These are phyloP conservation scores for Lactarius trivialis DNA, from an alignment of 768 basidiomycete species.

Conservation along the genomic window DNA sequence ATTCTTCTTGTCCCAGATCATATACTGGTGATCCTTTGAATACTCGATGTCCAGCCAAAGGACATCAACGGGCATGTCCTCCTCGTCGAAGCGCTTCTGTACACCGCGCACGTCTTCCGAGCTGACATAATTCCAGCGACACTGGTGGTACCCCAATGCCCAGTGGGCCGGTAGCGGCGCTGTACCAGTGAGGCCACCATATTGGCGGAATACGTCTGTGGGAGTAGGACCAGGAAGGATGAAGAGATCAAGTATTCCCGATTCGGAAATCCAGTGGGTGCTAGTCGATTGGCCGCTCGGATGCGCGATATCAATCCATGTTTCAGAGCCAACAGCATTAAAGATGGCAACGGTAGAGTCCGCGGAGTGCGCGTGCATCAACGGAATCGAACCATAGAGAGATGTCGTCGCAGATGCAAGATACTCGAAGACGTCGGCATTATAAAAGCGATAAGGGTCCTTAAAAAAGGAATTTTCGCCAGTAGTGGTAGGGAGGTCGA, in stretches of 20 bases:
- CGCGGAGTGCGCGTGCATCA: slow-evolving; percentile 88
- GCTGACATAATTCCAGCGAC: slow-evolving; percentile 96
- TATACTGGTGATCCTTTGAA: slow-evolving; percentile 89
- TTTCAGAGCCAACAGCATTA: slow-evolving; percentile 82
- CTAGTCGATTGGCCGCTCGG: slow-evolving; percentile 59
- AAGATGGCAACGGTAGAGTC: slow-evolving; percentile 88
- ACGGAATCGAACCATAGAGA: slow-evolving; percentile 86
- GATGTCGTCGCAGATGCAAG: slow-evolving; percentile 70
- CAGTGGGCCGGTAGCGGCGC: slow-evolving; percentile 86
- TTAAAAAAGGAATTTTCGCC: slow-evolving; percentile 70
- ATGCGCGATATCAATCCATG: slow-evolving; percentile 89
- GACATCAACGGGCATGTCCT: slow-evolving; percentile 91
- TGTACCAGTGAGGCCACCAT: slow-evolving; percentile 76
- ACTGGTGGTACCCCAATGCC: slow-evolving; percentile 94
- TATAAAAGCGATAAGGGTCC: slow-evolving; percentile 94
- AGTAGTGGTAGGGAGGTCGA: slow-evolving; percentile 83
- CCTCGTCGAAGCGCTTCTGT: slow-evolving; percentile 84
- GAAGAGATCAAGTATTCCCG: slow-evolving; percentile 92
- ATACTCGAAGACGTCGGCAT: slow-evolving; percentile 96
- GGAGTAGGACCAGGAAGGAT: slow-evolving; percentile 89
- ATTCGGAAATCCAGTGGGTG: slow-evolving; percentile 98
- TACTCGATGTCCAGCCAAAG: slow-evolving; percentile 99
- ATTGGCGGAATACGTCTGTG: slow-evolving; percentile 77
- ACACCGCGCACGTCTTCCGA: slow-evolving; percentile 82
- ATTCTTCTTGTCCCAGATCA: slow-evolving; percentile 88